Evolutionary conservation across 495 filamentous ascomycete genomes (phyloP).

Genomic region (Podospora appendiculata): DNA sequence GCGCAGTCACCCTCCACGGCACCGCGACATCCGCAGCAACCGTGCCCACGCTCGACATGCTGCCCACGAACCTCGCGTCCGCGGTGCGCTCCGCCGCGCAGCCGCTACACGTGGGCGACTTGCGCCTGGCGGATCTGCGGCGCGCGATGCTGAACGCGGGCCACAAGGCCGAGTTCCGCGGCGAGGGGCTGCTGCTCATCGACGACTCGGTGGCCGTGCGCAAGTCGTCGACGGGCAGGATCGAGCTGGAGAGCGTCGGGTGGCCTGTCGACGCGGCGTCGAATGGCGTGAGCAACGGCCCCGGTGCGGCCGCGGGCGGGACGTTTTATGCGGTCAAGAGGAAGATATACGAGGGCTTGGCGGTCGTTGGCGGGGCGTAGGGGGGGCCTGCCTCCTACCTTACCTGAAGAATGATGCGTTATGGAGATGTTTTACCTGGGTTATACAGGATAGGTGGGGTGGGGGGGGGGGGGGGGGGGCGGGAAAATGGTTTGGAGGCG

Average conservation of each 20-base stretch:
- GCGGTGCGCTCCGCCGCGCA: constrained; percentile 71
- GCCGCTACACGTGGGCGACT: constrained; percentile 89
- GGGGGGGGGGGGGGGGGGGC: too few relatives aligned
- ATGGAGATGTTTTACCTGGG: background rate
- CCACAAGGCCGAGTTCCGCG: constrained; percentile 85
- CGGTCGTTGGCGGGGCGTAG: constrained; percentile 25
- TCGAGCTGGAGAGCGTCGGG: constrained; percentile 81
- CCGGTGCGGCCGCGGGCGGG: constrained; percentile 1
- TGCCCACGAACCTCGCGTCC: constrained; percentile 68
- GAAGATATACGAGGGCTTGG: constrained; percentile 29
- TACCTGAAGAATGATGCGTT: background rate
- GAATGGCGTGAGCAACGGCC: background rate
- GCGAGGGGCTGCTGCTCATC: constrained; percentile 85
- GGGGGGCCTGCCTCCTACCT: background rate
- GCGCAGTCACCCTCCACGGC: background rate
- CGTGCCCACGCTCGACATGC: constrained; percentile 64
- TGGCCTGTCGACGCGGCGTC: constrained; percentile 21
- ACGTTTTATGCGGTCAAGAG: constrained; percentile 25
- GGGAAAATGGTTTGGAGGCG: too few relatives aligned
- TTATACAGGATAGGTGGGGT: too few relatives aligned
- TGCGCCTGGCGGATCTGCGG: constrained; percentile 81
- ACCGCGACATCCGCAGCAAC: background rate
- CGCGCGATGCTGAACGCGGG: constrained; percentile 74
- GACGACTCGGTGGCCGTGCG: constrained; percentile 81
- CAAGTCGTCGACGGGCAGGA: constrained; percentile 75